phyloP scores from a whole-genome alignment of 2,329 filamentous ascomycete species.

The Ambrosiella xylebori region DNA sequence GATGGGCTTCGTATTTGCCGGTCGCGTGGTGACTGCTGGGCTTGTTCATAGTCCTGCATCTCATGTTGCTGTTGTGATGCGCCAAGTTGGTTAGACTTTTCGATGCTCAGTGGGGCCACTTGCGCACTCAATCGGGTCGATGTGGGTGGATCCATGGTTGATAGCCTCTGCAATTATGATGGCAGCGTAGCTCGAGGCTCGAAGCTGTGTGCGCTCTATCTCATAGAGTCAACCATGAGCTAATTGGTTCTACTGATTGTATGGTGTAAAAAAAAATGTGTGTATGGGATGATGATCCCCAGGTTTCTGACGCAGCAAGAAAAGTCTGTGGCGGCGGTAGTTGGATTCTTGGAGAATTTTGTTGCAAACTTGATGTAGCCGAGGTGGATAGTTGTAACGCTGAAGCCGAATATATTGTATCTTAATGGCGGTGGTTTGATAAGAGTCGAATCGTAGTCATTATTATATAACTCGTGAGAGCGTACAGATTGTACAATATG shows the following conservation, averaged over 20 bases:
- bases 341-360: no score
- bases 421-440: no score
- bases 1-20: neutral
- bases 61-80: constrained; percentile 3
- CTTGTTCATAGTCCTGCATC: neutral
- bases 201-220: constrained; percentile 8
- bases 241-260: neutral
- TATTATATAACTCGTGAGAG: neutral
- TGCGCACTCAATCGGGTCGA: constrained; percentile 39
- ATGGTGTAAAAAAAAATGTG: neutral
- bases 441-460: neutral
- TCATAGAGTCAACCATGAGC: constrained; percentile 4
- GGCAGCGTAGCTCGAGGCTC: constrained; percentile 6
- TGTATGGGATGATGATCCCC: neutral
- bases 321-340: no score
- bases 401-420: no score
- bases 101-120: constrained; percentile 40
- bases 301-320: neutral
- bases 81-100: constrained; percentile 21
- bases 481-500: neutral
- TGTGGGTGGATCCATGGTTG: constrained; percentile 18
- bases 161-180: neutral
- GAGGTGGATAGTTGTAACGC: no score
- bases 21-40: neutral
- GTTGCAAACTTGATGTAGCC: no score